These are phyloP conservation scores for Gardenia jasminoides DNA, from an alignment of 257 asterid species.

Conservation along the genomic window DNA sequence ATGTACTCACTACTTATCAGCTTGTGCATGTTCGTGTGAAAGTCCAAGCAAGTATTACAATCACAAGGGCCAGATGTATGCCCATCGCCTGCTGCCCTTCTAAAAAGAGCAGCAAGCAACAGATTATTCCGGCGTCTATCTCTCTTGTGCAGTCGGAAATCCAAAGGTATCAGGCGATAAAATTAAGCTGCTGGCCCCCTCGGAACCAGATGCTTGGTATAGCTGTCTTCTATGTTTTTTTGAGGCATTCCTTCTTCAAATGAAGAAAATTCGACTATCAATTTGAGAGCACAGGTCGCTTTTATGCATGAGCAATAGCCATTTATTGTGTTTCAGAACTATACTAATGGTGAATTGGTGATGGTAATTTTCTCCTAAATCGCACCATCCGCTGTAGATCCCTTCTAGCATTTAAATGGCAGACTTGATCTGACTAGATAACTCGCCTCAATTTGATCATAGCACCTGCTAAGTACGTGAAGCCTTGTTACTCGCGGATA, in stretches of 20 bases:
- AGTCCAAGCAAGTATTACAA: constrained; percentile 1
- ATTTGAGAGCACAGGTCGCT: neutral
- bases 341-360: no score
- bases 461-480: neutral
- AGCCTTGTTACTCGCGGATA: neutral
- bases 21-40: neutral
- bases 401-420: neutral
- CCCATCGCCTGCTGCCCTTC: neutral
- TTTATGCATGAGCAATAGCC: neutral
- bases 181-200: neutral
- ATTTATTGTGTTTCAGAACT: no score
- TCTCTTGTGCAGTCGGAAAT: neutral
- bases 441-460: neutral
- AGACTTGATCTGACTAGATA: neutral
- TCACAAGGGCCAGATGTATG: constrained; percentile 1
- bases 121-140: neutral
- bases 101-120: neutral
- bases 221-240: neutral
- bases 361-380: no score
- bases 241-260: neutral
- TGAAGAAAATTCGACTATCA: neutral
- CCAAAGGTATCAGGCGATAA: neutral
- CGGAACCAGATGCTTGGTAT: neutral
- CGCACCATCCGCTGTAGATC: no score
- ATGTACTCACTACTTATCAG: constrained; percentile 10